These are phyloP conservation scores for Plasmodium cynomolgi DNA, from an alignment of 169 alveolate genomes.

Conservation along the genomic window DNA sequence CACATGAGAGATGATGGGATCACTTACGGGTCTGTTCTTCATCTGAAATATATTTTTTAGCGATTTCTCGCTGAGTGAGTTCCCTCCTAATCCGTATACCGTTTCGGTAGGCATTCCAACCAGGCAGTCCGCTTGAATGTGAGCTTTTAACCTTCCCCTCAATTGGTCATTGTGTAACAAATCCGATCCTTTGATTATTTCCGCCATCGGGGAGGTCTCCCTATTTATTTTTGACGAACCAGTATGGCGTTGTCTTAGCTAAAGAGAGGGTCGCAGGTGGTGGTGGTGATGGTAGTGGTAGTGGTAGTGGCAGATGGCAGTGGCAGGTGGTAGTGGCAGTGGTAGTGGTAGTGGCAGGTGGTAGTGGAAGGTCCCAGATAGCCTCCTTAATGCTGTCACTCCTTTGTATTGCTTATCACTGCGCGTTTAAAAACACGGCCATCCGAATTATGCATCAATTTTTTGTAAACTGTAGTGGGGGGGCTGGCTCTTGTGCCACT, in stretches of 20 bases:
- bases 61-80: slow-evolving; percentile 92
- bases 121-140: slow-evolving; percentile 85
- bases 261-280: not conserved
- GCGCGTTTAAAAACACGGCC: not conserved
- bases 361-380: not conserved
- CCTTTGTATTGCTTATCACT: not conserved
- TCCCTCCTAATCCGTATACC: slow-evolving; percentile 97
- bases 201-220: slow-evolving; percentile 1
- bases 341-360: too few species aligned
- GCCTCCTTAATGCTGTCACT: not conserved
- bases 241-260: not conserved
- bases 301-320: too few species aligned
- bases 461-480: not conserved
- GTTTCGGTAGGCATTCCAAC: slow-evolving; percentile 98
- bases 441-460: not conserved
- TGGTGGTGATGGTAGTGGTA: too few species aligned
- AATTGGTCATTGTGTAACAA: slow-evolving; percentile 25
- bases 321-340: too few species aligned
- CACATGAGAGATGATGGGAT: slow-evolving; percentile 96
- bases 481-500: not conserved
- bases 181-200: slow-evolving; percentile 52
- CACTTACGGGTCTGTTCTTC: slow-evolving; percentile 94
- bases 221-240: not conserved
- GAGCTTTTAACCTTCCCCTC: slow-evolving; percentile 36
- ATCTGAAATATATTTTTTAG: slow-evolving; percentile 89